Evolutionary conservation across 345 rosid species (phyloP), one percentile per base, ranked within the genome.

Genomic region (Linum tenue): DNA sequence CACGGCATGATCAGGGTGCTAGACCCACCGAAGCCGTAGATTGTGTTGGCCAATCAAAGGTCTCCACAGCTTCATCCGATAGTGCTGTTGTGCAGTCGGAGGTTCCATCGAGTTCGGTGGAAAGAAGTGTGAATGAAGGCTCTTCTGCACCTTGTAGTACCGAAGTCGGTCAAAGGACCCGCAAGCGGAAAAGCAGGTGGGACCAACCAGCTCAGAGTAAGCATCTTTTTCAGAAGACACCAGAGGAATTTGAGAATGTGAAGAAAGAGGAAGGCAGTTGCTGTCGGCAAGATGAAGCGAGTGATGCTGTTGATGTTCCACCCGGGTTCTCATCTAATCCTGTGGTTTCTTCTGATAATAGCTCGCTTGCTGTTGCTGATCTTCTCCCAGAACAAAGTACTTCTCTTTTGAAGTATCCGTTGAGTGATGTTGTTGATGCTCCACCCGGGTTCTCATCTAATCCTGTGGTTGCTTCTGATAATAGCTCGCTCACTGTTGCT

Each of bases 131-230:
- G 64, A 77, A 75, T 55, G 91, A 82, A 62, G 67, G 55, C 59
- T 66, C 72, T 55, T 70, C 80, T 58, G 75, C 70, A 44, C 72
- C 85, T 41, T 77, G 71, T 60, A 2, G 75, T 68, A 55, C 70
- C 11, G 80, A 70, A 65, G 75, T 70, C 61, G 76, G 76, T 22
- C 67, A 72, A 41, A 79, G 60, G 78, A 74, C 66, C 58, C 91
- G 95, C 63, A 94, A 91, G 82, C 96, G 96, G 69, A 94, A 94
- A 86, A 90, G 88, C 71, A 86, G 99, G 73, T 94, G 99, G 99
- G 99, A 94, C 83, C 96, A 89, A 69, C 95, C 92, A 3, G 84
- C 86, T 5, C 53, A 70, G 72, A 43, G 73, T 62, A 67, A 72
- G 69, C 41, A 40, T 66, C 51, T 68, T 66, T 68, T 56, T 79